A percentile compares a stretch with the other conserved stretches of the same genome.
phyloP scores from a whole-genome alignment of 2,329 filamentous ascomycete species.

The Huntiella omanensis region DNA sequence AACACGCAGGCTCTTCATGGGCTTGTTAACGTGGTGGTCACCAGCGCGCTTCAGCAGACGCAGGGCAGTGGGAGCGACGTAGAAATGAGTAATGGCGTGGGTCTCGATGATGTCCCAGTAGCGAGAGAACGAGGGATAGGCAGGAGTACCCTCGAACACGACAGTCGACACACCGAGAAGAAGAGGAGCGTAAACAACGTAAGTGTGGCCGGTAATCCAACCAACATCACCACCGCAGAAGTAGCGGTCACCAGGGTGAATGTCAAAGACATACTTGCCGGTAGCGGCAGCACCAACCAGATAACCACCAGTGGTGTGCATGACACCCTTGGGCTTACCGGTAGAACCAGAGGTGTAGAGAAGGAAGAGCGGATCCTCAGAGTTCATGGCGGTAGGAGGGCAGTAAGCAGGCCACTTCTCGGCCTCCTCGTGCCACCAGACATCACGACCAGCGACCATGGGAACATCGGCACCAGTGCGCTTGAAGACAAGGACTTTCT shows the following conservation, averaged over 20 bases:
- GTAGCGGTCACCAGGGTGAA: constrained; percentile 81
- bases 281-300: constrained; percentile 84
- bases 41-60: constrained; percentile 88
- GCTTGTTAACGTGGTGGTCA: constrained; percentile 72
- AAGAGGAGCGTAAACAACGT: constrained; percentile 90
- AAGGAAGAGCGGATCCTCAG: constrained; percentile 91
- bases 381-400: constrained; percentile 70
- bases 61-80: constrained; percentile 88
- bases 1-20: constrained; percentile 78
- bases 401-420: constrained; percentile 93
- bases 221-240: constrained; percentile 98
- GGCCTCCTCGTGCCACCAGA: constrained; percentile 98
- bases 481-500: constrained; percentile 77
- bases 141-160: constrained; percentile 93
- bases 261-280: constrained; percentile 97
- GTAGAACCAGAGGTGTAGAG: constrained; percentile 97
- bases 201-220: constrained; percentile 98
- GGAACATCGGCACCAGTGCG: constrained; percentile 81
- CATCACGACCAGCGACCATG: constrained; percentile 73
- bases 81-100: constrained; percentile 92
- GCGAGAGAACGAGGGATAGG: constrained; percentile 91
- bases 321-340: constrained; percentile 94
- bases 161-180: constrained; percentile 86
- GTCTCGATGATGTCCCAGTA: constrained; percentile 98
- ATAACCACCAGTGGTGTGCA: constrained; percentile 94